These are phyloP conservation scores for Phialemonium atrogriseum DNA, from an alignment of 2,329 filamentous ascomycete species.

Conservation along the genomic window DNA sequence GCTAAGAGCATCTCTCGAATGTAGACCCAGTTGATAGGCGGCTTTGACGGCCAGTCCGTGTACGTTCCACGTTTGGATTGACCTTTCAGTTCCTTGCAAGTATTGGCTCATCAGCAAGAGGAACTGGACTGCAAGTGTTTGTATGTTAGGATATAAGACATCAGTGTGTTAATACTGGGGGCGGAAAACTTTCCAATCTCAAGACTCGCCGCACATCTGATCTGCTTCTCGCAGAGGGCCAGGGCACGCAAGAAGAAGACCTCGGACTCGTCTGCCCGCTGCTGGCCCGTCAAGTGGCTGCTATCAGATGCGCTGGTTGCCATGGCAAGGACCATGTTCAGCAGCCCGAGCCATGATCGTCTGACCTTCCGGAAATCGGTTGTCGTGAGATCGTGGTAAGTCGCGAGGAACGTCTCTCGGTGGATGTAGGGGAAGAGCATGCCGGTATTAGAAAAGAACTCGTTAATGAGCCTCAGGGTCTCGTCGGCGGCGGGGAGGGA, in stretches of 20 bases:
- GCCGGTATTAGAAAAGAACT: constrained; percentile 14
- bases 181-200: constrained; percentile 24
- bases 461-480: constrained; percentile 7
- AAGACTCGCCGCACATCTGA: constrained; percentile 30
- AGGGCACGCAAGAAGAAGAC: constrained; percentile 35
- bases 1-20: constrained; percentile 29
- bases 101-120: constrained; percentile 42
- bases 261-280: constrained; percentile 31
- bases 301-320: constrained; percentile 26
- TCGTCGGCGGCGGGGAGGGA: constrained; percentile 6
- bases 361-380: constrained; percentile 23
- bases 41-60: constrained; percentile 44
- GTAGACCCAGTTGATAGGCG: constrained; percentile 42
- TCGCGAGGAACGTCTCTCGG: constrained; percentile 10
- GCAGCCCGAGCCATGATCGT: constrained; percentile 39
- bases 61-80: constrained; percentile 43
- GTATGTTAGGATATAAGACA: not conserved
- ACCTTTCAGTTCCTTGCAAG: constrained; percentile 44
- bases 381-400: constrained; percentile 8
- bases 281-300: constrained; percentile 19
- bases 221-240: constrained; percentile 31
- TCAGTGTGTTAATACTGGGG: too few relatives aligned
- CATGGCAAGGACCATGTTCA: constrained; percentile 43
- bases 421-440: constrained; percentile 13
- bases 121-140: constrained; percentile 30